Evolutionary conservation across 1,284 basidiomycete species (phyloP).

Genomic region (Austroboletus olivaceoglutinosus): DNA sequence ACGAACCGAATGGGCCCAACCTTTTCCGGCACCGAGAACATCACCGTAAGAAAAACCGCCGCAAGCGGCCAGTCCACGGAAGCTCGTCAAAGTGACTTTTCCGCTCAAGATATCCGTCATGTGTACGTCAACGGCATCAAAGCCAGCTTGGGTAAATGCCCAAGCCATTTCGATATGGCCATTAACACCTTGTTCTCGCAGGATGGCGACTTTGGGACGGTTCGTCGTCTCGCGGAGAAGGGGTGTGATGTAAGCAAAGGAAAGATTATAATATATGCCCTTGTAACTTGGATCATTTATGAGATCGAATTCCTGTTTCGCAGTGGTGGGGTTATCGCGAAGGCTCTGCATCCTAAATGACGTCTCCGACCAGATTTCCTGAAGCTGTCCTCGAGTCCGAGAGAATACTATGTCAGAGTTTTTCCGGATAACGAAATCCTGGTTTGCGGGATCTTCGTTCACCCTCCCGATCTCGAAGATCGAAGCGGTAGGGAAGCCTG

Average conservation of each 20-base stretch:
- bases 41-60: slow-evolving; percentile 99
- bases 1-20: slow-evolving; percentile 95
- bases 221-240: slow-evolving; percentile 36
- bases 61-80: slow-evolving; percentile 91
- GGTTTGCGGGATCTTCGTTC: slow-evolving; percentile 49
- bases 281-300: slow-evolving; percentile 63
- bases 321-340: slow-evolving; percentile 80
- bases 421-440: slow-evolving; percentile 63
- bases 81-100: slow-evolving; percentile 58
- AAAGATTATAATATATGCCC: slow-evolving; percentile 80
- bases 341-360: slow-evolving; percentile 89
- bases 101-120: slow-evolving; percentile 95
- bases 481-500: slow-evolving; percentile 70
- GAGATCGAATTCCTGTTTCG: slow-evolving; percentile 81
- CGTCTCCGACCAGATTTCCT: slow-evolving; percentile 91
- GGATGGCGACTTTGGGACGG: slow-evolving; percentile 89
- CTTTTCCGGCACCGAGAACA: slow-evolving; percentile 95
- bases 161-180: slow-evolving; percentile 99
- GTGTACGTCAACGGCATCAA: slow-evolving; percentile 94
- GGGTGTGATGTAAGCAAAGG: slow-evolving; percentile 52
- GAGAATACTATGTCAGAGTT: slow-evolving; percentile 58
- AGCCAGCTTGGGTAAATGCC: slow-evolving; percentile 92
- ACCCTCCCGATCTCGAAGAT: slow-evolving; percentile 79
- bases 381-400: slow-evolving; percentile 69
- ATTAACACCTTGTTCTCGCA: slow-evolving; percentile 98